Base-by-base conservation (phyloP, 352 stramenopile genomes). In the Pythium coloratum region DNA sequence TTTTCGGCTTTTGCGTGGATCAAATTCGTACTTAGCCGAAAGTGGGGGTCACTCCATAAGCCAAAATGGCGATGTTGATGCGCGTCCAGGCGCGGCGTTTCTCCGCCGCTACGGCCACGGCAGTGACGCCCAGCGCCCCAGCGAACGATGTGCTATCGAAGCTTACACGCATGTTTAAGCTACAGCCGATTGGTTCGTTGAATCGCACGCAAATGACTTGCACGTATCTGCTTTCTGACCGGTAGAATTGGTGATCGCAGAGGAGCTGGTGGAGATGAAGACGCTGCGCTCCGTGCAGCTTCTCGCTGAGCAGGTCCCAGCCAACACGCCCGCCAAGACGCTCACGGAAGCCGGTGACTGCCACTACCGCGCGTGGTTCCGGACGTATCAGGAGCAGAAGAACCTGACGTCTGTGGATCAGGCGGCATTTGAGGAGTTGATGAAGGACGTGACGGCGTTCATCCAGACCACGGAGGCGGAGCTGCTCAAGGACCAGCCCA, bases 251-350 rank as follows among this genome's bases (percentile, higher is more conserved):
- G 42, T 55, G 9, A 59, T 53, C 20, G 49, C 28, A 72, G 66
- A 72, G 47, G 62, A 86, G 24, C 47, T 90, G 6, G 60, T 70
- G 50, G 84, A 92, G 74, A 76, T 92, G 47, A 71, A 75, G 55
- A 88, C 81, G 66, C 76, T 92, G 44, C 30, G 70, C 33, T 62
- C 75, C 7, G 80, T 89, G 61, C 77, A 90, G 67, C 78, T 73
- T 2, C 66, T 90, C 24, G 70, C 76, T 53, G 77, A 46, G 14
- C 55, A 62, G 26, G 55, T 72, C 5, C 66, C 59, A 30, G 53
- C 44, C 13, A 34, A 66, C 28, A 32, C 64, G 10, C 30, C 40
- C 6, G 50, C 51, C 14, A 60, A 30, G 34, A 55, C 56, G 47
- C 64, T 70, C 12, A 62, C 51, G 2, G 16, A 34, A 24, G 38